Percentiles rank a stretch among this genome's conserved stretches.
phyloP scores from a whole-genome alignment of 352 stramenopile genomes.

The Pythium rishiriense region DNA sequence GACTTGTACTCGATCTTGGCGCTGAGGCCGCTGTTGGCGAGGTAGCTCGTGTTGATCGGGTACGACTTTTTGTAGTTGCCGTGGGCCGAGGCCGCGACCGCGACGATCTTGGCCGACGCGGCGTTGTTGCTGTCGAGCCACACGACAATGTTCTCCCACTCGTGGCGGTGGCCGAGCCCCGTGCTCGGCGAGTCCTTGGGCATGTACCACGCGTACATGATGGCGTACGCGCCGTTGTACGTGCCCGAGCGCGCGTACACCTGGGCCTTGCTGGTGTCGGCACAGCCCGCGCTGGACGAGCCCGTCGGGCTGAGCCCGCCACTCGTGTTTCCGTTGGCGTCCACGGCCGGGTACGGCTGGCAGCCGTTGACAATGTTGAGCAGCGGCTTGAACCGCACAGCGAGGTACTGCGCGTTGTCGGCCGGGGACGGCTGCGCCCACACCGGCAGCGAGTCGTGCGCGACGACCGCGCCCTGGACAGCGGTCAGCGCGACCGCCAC shows the following conservation, averaged over 20 bases:
- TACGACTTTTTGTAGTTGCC: slow-evolving; percentile 18
- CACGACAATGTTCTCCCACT: slow-evolving; percentile 44
- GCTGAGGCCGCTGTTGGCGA: slow-evolving; percentile 8
- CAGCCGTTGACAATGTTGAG: slow-evolving; percentile 28
- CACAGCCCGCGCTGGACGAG: slow-evolving; percentile 9
- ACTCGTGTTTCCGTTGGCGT: slow-evolving; percentile 27
- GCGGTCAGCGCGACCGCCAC: background rate
- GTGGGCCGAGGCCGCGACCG: slow-evolving; percentile 8
- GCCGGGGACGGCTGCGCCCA: slow-evolving; percentile 9
- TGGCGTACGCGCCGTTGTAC: slow-evolving; percentile 31
- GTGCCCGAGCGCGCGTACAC: slow-evolving; percentile 32
- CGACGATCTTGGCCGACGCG: slow-evolving; percentile 10
- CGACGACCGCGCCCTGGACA: background rate
- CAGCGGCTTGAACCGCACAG: slow-evolving; percentile 33
- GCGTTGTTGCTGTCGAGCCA: slow-evolving; percentile 26
- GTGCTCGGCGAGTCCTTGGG: slow-evolving; percentile 36
- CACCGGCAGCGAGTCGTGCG: slow-evolving; percentile 12
- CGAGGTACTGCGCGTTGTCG: slow-evolving; percentile 17
- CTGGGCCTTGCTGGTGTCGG: slow-evolving; percentile 23
- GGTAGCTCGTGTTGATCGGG: slow-evolving; percentile 1
- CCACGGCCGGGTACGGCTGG: slow-evolving; percentile 28
- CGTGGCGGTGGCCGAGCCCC: slow-evolving; percentile 34
- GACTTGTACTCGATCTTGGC: slow-evolving; percentile 18
- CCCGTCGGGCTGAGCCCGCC: slow-evolving; percentile 17
- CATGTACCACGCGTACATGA: slow-evolving; percentile 50